Evolutionary conservation across 2,329 filamentous ascomycete species (phyloP).

Genomic region (Diaporthe velutina): DNA sequence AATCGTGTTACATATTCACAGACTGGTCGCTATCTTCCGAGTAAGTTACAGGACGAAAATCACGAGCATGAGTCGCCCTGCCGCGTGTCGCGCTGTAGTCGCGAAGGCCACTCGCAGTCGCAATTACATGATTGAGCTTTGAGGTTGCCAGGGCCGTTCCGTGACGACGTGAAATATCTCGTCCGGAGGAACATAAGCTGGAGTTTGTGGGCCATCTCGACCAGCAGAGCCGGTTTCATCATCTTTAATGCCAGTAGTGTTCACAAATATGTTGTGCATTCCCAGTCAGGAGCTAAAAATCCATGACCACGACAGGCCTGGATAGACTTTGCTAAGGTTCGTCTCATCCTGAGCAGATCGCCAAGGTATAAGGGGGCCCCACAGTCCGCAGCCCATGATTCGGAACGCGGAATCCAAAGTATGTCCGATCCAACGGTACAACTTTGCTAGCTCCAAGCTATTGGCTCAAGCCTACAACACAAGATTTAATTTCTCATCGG

Average conservation of each 20-base stretch:
- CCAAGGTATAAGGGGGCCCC: slow-evolving; percentile 4
- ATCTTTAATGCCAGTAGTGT: neutral
- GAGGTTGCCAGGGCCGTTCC: too few species aligned
- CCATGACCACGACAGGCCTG: neutral
- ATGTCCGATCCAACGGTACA: neutral
- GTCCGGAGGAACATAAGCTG: neutral
- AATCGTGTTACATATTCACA: neutral
- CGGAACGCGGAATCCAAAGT: slow-evolving; percentile 10
- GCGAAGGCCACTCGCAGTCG: too few species aligned
- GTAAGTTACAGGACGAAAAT: neutral
- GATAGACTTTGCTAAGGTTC: slow-evolving; percentile 17
- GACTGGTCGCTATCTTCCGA: neutral
- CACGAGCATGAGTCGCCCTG: neutral
- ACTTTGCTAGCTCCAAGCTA: neutral
- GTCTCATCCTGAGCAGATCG: slow-evolving; percentile 5
- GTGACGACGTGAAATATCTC: too few species aligned
- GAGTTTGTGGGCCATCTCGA: neutral
- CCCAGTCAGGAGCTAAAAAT: neutral
- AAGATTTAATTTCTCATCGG: neutral
- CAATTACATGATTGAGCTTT: neutral
- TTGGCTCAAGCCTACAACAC: neutral
- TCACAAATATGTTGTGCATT: too few species aligned
- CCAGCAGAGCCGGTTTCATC: too few species aligned
- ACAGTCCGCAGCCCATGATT: slow-evolving; percentile 21
- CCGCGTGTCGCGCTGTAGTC: neutral